Evolutionary conservation across 106 monocot genomes (phyloP).

Genomic region (Allium fistulosum): DNA sequence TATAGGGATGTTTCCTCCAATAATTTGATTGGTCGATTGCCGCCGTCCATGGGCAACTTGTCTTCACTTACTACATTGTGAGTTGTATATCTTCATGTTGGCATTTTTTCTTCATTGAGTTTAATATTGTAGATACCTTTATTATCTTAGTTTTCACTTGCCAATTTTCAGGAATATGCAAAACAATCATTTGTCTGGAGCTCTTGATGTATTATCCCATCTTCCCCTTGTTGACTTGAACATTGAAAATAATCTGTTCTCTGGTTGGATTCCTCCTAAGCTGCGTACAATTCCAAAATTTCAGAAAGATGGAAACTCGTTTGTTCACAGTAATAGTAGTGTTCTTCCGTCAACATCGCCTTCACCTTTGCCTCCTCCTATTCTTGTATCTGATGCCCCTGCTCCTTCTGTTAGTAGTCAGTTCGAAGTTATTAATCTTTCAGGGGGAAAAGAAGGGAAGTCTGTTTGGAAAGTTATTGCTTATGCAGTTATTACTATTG

Average conservation of each 20-base stretch:
- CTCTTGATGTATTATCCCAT: constrained; percentile 70
- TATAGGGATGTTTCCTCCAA: constrained; percentile 78
- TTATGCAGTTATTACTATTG: constrained; percentile 26
- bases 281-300: constrained; percentile 73
- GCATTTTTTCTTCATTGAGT: too few relatives aligned
- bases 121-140: too few relatives aligned
- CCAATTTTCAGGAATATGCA: constrained; percentile 61
- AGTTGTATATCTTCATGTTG: constrained; percentile 15
- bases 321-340: constrained; percentile 28
- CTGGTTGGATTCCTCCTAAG: constrained; percentile 77
- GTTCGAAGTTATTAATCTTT: neutral
- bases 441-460: constrained; percentile 15
- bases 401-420: constrained; percentile 11
- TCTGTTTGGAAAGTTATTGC: constrained; percentile 25
- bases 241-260: constrained; percentile 87
- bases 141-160: constrained; percentile 3
- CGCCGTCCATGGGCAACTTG: constrained; percentile 65
- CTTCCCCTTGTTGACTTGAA: constrained; percentile 81
- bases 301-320: constrained; percentile 83
- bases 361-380: constrained; percentile 13
- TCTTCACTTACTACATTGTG: constrained; percentile 66
- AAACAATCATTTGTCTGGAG: constrained; percentile 76
- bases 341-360: constrained; percentile 38
- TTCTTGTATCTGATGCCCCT: constrained; percentile 16
- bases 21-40: constrained; percentile 68